phyloP scores from a whole-genome alignment of 2,329 filamentous ascomycete species.

The Verticillium nonalfalfae region DNA sequence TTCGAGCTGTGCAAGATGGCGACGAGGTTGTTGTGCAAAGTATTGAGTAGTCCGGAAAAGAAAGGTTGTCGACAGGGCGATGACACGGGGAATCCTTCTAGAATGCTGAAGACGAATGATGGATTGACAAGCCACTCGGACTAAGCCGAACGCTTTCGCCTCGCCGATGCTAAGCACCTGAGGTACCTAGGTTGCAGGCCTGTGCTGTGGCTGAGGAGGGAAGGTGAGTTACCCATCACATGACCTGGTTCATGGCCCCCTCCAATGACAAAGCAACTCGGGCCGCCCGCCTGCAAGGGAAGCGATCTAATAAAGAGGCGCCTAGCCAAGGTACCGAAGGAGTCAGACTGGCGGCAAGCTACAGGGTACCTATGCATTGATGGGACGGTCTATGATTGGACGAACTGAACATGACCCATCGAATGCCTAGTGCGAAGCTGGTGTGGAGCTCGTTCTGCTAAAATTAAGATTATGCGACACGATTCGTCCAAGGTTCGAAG shows the following conservation, averaged over 20 bases:
- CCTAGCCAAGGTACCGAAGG: no score
- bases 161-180: no score
- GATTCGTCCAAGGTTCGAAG: not conserved
- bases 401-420: not conserved
- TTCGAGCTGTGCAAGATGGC: not conserved
- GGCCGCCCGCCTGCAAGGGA: no score
- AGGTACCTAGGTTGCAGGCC: no score
- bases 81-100: constrained; percentile 4
- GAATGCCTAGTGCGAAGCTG: not conserved
- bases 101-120: constrained; percentile 7
- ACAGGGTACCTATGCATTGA: no score
- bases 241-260: no score
- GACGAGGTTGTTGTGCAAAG: not conserved
- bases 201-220: no score
- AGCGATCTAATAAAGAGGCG: no score
- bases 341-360: no score
- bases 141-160: no score
- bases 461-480: not conserved
- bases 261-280: no score
- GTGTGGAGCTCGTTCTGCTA: not conserved
- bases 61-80: not conserved
- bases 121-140: not conserved
- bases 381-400: not conserved
- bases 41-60: not conserved
- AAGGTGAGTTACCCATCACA: no score